phyloP scores from a whole-genome alignment of 2,329 filamentous ascomycete species.

The Stachybotrys chartarum region DNA sequence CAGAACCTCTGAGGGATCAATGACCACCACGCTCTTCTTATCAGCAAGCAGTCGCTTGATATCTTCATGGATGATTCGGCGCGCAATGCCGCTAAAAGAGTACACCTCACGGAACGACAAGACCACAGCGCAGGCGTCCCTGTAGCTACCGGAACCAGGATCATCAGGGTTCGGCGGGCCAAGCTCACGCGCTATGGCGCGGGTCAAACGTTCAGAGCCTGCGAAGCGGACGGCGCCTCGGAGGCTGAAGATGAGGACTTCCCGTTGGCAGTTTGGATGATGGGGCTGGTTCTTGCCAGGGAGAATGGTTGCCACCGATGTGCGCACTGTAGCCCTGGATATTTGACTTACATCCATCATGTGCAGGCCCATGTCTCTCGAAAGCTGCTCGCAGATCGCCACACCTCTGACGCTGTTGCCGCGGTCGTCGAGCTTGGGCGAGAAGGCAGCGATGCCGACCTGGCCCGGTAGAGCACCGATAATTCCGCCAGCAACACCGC shows the following conservation, averaged over 20 bases:
- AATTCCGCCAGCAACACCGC: conserved; percentile 24
- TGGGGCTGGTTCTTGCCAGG: conserved; percentile 16
- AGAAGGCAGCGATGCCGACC: conserved; percentile 22
- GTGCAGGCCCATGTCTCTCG: conserved; percentile 23
- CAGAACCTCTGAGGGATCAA: conserved; percentile 20
- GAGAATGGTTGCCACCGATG: conserved; percentile 20
- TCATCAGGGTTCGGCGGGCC: conserved; percentile 12
- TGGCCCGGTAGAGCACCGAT: conserved; percentile 24
- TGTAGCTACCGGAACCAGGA: conserved; percentile 15
- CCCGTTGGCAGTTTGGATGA: conserved; percentile 15
- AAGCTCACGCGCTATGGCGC: conserved; percentile 20
- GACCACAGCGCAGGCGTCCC: conserved; percentile 19
- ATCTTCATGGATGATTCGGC: conserved; percentile 19
- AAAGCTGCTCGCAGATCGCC: conserved; percentile 21
- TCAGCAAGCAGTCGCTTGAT: conserved; percentile 15
- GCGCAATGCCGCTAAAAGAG: conserved; percentile 21
- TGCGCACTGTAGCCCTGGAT: conserved; percentile 18
- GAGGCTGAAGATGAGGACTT: conserved; percentile 22
- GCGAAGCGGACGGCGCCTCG: conserved; percentile 25
- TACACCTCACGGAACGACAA: conserved; percentile 24
- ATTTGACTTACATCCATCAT: conserved; percentile 28
- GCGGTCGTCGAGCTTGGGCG: conserved; percentile 22
- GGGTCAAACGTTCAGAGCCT: conserved; percentile 23
- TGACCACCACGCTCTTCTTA: conserved; percentile 18
- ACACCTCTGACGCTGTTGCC: conserved; percentile 25